These are phyloP conservation scores for Candolleomyces eurysporus DNA, from an alignment of 768 basidiomycete species.

Conservation along the genomic window DNA sequence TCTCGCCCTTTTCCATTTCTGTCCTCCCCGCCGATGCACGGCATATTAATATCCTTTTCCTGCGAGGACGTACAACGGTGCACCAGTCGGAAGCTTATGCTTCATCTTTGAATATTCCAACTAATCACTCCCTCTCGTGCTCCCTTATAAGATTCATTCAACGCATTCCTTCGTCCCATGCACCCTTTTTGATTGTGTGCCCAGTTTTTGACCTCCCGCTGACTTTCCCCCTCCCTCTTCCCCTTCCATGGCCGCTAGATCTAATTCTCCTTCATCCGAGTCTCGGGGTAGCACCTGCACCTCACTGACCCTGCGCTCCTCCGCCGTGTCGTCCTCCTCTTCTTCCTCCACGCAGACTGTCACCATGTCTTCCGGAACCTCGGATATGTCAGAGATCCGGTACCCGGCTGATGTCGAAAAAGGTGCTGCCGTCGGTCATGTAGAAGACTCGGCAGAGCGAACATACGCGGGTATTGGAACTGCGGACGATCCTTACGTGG, in stretches of 20 bases:
- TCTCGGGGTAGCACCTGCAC: not conserved
- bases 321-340: not conserved
- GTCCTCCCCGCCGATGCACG: slow-evolving; percentile 7
- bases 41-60: slow-evolving; percentile 20
- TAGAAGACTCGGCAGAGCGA: slow-evolving; percentile 6
- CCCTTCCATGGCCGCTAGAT: not conserved
- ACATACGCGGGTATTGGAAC: slow-evolving; percentile 48
- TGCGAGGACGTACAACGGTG: slow-evolving; percentile 4
- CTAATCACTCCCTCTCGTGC: too few relatives aligned
- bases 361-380: too few relatives aligned
- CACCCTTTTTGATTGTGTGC: not conserved
- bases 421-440: not conserved
- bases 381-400: slow-evolving; percentile 5
- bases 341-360: not conserved
- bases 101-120: too few relatives aligned
- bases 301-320: not conserved
- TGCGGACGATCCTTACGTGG: slow-evolving; percentile 46
- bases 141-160: not conserved
- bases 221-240: not conserved
- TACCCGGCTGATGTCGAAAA: slow-evolving; percentile 16
- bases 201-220: not conserved
- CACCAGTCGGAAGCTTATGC: too few relatives aligned
- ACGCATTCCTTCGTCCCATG: not conserved
- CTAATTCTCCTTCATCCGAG: not conserved
- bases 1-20: slow-evolving; percentile 11